Base-by-base conservation (phyloP, 2,329 filamentous ascomycete species). In the Fusarium sp. region DNA sequence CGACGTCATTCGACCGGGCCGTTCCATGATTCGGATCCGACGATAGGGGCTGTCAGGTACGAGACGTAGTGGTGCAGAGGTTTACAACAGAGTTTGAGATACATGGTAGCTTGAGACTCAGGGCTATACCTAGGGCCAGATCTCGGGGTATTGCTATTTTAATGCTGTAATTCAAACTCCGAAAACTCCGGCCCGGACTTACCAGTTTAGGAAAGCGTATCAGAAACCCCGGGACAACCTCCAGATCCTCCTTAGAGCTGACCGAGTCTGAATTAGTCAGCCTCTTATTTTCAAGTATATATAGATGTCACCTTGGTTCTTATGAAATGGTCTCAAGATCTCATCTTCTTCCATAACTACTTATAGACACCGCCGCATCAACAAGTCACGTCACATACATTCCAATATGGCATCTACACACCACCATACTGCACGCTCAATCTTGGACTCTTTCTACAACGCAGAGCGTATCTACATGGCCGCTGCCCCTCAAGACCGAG, bases 381-480 rank as follows among this genome's bases (percentile, higher is more conserved):
- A 3, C n/a, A 1, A 22, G 1, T 2, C 3, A 19, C 19, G 19
- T 19, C 19, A 19, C 19, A 19, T 19, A 19, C 7, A 41, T 1
- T 13, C 6, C 22, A 57, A n/a, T 3, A 64, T 64, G 61, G 24
- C 43, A 1, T 9, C 61, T 15, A 7, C 41, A 19, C 34, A 28
- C 1, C 12, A 13, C 1, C 53, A 71, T 40, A 72, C 71, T 4
- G 44, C 70, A 10, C 62, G 69, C 24, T 71, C 69, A 32, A 68
- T 76, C 2, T 69, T 76, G 3, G 60, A 73, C 2, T 65, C 66
- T 32, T 76, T 77, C 67, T 77, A 77, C 46, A 69, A 67, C 7
- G 75, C 74, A 11, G 75, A 77, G 50, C 66, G 67, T 22, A 57
- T 65, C 9, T 77, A 74, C 54, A 77, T 76, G 72, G 63, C 72